Evolutionary conservation across 371 early-diverging fungal genomes (phyloP), one percentile per base, ranked within the genome.

Genomic region (Dichotomocladium elegans): DNA sequence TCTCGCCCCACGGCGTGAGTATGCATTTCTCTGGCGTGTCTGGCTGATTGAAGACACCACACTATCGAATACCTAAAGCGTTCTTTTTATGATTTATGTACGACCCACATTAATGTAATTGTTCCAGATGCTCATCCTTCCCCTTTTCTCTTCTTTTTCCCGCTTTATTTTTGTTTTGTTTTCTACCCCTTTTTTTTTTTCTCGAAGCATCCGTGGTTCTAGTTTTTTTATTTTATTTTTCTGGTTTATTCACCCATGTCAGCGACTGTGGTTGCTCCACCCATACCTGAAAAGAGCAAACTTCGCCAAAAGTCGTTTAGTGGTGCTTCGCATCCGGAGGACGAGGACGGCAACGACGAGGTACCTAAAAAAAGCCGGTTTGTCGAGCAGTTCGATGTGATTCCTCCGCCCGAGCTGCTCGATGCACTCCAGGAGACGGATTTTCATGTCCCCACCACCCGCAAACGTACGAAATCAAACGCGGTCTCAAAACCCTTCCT

Each of bases 311-410:
- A 51, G 27, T 43, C 57, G 7, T 10, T 31, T 47, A 41, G 24
- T 35, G 21, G 15, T 22, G 5, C 29, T 26, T 8, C 45, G 50
- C 5, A 17, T 40, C 14, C 31, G 50, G 11, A 35, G 33, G 29
- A 43, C 37, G 26, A 41, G 52, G 44, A 9, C 54, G 17, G 7
- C 41, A 47, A 49, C 8, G 31, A 19, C 31, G 37, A 29, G 34
- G 14, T 11, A 12, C 31, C 9, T 11, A 34, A 14, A 26, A 48
- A 56, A 33, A 66, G 69, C 21, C 47, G 66, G 9, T 68, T 66
- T 29, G 63, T 46, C n/a, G 69, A 68, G 21, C 64, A 68, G 31
- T 68, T 72, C 45, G 73, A 68, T 14, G 46, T 57, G 4, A 31
- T 50, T 28, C 58, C 58, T 15, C 63, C 58, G 8, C 49, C 50